Evolutionary conservation across 139 green algal species (phyloP).

Genomic region (Dunaliella primolecta): DNA sequence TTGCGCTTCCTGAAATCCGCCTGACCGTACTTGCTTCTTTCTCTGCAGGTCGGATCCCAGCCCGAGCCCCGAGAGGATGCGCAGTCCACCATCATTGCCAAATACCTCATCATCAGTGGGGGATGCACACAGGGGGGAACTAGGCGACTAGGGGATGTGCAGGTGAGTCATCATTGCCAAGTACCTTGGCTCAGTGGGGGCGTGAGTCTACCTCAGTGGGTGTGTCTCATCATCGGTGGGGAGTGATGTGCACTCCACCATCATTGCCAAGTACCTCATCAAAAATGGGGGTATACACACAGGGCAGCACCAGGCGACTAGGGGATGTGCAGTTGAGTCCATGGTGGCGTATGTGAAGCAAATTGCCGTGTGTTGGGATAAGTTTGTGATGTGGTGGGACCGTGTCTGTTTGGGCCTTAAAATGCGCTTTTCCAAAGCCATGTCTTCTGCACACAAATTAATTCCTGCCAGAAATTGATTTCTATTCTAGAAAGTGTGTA

Average conservation of each 20-base stretch:
- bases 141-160: constrained; percentile 30
- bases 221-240: too few species aligned
- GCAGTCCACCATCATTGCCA: constrained; percentile 43
- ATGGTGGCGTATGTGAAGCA: background rate
- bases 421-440: too few species aligned
- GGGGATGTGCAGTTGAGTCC: constrained; percentile 23
- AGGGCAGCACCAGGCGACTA: constrained; percentile 23
- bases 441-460: too few species aligned
- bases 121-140: constrained; percentile 35
- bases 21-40: too few species aligned
- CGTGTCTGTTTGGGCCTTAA: too few species aligned
- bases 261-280: constrained; percentile 62
- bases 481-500: too few species aligned
- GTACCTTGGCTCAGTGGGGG: background rate
- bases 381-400: too few species aligned
- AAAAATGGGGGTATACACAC: constrained; percentile 46
- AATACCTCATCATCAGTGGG: constrained; percentile 63
- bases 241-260: constrained; percentile 34
- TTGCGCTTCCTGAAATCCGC: too few species aligned
- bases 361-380: too few species aligned
- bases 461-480: too few species aligned
- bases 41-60: constrained; percentile 22
- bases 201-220: background rate
- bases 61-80: constrained; percentile 51
- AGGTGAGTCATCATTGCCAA: constrained; percentile 5